Evolutionary conservation across 441 rosid species (phyloP), one percentile per base, ranked within the genome.

Genomic region (Mallotus japonicus): DNA sequence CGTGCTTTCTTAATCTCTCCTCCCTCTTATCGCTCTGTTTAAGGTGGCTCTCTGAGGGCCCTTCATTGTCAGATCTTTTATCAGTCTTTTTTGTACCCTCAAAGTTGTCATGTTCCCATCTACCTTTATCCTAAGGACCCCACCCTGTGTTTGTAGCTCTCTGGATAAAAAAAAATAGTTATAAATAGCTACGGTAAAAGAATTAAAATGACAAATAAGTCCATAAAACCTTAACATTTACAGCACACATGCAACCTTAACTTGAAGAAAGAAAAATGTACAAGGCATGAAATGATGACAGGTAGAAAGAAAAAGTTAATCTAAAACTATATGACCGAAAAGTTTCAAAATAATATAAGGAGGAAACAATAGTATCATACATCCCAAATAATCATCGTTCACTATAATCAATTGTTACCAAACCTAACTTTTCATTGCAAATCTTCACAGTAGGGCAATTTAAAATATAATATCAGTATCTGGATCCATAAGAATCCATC

Each of bases 101-200:
- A 79, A 84, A 90, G 79, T 78, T 87, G 75, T 87, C 93, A 79
- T 89, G 87, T 49, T 87, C 92, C 96, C 93, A 88, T 76, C 28
- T 86, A 75, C 79, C 78, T 71, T 80, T 85, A 81, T 92, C 97
- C 76, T 85, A 77, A 79, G 82, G 85, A 82, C 97, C 97, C 92
- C 99, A 87, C 28, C 97, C 97, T 2, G 95, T 89, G 78, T 94
- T 92, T 69, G 97, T 97, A 79, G 97, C 99, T 90, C 97, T 92
- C 97, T 89, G 85, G 62, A 74, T 19, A 79, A 65, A 80, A 75
- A 44, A 37, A 70, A 69, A 54, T 62, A 13, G 57, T 66, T 6
- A 74, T 61, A 62, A 66, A 72, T 47, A 71, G 70, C 65, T 3
- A 76, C 46, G 32, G 58, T 51, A 65, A 62, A 10, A 63, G 3